Evolutionary conservation across 768 basidiomycete species (phyloP).

Genomic region (Clitopilus hobsonii): DNA sequence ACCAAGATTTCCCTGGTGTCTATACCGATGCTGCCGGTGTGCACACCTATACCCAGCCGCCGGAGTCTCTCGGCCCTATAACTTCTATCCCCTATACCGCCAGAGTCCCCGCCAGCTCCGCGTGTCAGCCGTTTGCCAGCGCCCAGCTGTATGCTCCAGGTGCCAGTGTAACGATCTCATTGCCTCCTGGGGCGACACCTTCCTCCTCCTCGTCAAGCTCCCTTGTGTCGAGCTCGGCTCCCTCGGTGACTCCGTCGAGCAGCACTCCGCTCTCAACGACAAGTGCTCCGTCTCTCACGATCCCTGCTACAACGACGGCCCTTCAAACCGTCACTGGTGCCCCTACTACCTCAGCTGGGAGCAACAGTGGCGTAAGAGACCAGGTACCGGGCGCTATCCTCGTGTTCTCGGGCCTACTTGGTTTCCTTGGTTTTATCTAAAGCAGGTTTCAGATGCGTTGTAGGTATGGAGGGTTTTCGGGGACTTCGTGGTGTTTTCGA

Average conservation of each 20-base stretch:
- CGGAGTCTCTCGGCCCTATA: conserved; percentile 30
- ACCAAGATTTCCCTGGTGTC: conserved; percentile 53
- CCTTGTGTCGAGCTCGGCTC: not conserved
- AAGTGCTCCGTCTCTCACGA: not conserved
- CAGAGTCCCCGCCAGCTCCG: conserved; percentile 29
- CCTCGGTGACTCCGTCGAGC: not conserved
- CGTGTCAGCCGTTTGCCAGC: conserved; percentile 27
- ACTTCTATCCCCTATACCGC: conserved; percentile 32
- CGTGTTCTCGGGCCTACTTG: not conserved
- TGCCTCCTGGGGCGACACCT: not conserved
- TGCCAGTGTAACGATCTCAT: conserved; percentile 4
- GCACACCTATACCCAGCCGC: conserved; percentile 34
- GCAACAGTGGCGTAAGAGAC: not conserved
- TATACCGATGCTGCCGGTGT: conserved; percentile 33
- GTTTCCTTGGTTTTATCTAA: not conserved
- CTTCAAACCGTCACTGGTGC: not conserved
- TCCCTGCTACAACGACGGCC: not conserved
- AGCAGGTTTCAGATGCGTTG: not conserved
- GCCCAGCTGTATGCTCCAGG: conserved; percentile 22
- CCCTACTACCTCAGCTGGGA: not conserved
- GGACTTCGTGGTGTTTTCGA: not conserved
- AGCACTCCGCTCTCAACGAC: not conserved
- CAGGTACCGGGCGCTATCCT: not conserved
- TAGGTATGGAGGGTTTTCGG: not conserved
- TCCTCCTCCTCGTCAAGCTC: not conserved